These are phyloP conservation scores for Rubia occidens DNA, from an alignment of 305 asterid genomes.

Conservation along the genomic window DNA sequence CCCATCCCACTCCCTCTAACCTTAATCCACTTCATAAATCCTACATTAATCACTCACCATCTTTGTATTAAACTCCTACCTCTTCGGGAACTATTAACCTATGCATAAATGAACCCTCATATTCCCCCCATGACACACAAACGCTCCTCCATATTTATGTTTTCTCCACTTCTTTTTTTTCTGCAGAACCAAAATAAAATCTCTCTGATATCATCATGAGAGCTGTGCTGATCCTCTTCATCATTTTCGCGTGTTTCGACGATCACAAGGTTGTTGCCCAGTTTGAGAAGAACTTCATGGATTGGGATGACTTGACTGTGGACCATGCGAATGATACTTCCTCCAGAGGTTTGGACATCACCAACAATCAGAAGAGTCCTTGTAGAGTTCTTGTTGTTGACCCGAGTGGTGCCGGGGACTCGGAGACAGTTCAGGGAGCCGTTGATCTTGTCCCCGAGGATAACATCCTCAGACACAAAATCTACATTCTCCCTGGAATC, in stretches of 20 bases:
- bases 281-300: slow-evolving; percentile 23
- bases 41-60: slow-evolving; percentile 17
- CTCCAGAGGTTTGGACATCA: slow-evolving; percentile 12
- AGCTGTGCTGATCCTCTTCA: slow-evolving; percentile 12
- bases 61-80: slow-evolving; percentile 18
- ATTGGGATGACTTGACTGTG: slow-evolving; percentile 51
- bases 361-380: not conserved
- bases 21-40: not conserved
- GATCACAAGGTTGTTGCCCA: slow-evolving; percentile 7
- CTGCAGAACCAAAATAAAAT: not conserved
- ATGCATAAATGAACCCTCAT: slow-evolving; percentile 1
- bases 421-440: slow-evolving; percentile 56
- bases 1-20: not conserved
- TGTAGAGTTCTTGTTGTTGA: slow-evolving; percentile 36
- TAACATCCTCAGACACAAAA: slow-evolving; percentile 41
- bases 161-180: slow-evolving; percentile 2
- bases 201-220: slow-evolving; percentile 6
- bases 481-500: slow-evolving; percentile 61
- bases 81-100: slow-evolving; percentile 1
- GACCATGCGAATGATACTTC: not conserved
- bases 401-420: slow-evolving; percentile 42
- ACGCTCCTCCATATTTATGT: slow-evolving; percentile 52
- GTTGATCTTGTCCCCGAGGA: slow-evolving; percentile 55
- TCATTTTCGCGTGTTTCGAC: slow-evolving; percentile 13
- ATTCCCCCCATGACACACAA: slow-evolving; percentile 14